A percentile compares a stretch with the other conserved stretches of the same genome.
These are phyloP conservation scores for Hypomontagnella submonticulosa DNA, from an alignment of 495 filamentous ascomycete genomes.

Conservation along the genomic window DNA sequence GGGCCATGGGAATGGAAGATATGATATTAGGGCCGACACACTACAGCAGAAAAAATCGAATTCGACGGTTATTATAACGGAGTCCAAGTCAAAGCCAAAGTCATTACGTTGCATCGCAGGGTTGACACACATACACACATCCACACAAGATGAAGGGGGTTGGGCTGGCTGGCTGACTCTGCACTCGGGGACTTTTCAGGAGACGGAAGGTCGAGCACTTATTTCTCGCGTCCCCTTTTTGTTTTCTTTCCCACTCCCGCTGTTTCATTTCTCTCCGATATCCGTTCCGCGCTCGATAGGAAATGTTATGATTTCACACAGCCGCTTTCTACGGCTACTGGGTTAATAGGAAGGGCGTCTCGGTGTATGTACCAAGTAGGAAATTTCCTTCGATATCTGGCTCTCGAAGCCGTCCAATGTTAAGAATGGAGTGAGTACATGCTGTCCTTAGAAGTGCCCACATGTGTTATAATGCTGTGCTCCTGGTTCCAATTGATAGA, in stretches of 20 bases:
- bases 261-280: slow-evolving; percentile 16
- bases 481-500: too few relatives aligned
- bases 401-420: too few relatives aligned
- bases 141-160: slow-evolving; percentile 1
- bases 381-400: too few relatives aligned
- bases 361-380: slow-evolving; percentile 1
- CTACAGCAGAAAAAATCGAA: too few relatives aligned
- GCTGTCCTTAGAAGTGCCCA: too few relatives aligned
- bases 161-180: slow-evolving; percentile 5
- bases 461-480: too few relatives aligned
- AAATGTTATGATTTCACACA: neutral
- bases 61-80: slow-evolving; percentile 2
- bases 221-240: slow-evolving; percentile 15
- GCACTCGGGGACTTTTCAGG: neutral
- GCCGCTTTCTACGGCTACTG: too few relatives aligned
- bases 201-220: too few relatives aligned
- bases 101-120: slow-evolving; percentile 20
- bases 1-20: slow-evolving; percentile 22
- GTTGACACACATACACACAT: neutral
- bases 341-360: too few relatives aligned
- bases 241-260: slow-evolving; percentile 2
- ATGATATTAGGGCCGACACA: slow-evolving; percentile 16
- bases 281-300: slow-evolving; percentile 11
- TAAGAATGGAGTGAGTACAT: too few relatives aligned
- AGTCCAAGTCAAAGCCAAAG: too few relatives aligned